These are phyloP conservation scores for Trametes cubensis DNA, from an alignment of 768 basidiomycete species.

Conservation along the genomic window DNA sequence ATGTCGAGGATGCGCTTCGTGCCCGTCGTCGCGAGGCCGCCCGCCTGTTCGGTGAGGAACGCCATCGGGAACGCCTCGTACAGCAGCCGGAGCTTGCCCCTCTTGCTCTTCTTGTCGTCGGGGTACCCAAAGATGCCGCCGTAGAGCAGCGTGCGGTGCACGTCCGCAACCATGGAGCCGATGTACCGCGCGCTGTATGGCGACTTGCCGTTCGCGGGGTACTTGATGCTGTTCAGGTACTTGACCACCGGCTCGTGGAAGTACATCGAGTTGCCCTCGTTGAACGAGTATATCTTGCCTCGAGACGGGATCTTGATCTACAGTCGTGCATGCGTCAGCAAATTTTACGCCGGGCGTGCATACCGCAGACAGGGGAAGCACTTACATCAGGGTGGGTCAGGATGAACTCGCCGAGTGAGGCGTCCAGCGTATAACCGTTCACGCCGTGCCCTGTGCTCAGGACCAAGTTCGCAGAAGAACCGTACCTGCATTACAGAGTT, in stretches of 20 bases:
- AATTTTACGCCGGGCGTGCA: background rate
- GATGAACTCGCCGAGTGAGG: slow-evolving; percentile 95
- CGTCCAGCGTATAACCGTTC: slow-evolving; percentile 97
- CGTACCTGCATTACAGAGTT: slow-evolving; percentile 55
- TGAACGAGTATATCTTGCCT: slow-evolving; percentile 99
- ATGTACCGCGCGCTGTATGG: slow-evolving; percentile 95
- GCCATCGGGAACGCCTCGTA: slow-evolving; percentile 99
- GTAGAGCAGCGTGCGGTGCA: slow-evolving; percentile 93
- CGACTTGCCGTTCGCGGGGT: slow-evolving; percentile 71
- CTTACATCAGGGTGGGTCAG: slow-evolving; percentile 93
- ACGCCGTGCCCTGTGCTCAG: slow-evolving; percentile 94
- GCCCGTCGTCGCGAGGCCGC: slow-evolving; percentile 95
- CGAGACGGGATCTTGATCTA: slow-evolving; percentile 91
- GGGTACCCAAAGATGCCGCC: slow-evolving; percentile 99
- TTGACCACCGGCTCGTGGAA: slow-evolving; percentile 80
- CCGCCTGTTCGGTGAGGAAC: slow-evolving; percentile 93
- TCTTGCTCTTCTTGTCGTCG: slow-evolving; percentile 96
- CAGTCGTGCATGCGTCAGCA: background rate
- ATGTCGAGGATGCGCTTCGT: slow-evolving; percentile 93
- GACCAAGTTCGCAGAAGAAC: slow-evolving; percentile 95
- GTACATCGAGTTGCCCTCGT: slow-evolving; percentile 97
- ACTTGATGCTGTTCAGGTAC: slow-evolving; percentile 92
- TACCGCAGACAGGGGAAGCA: slow-evolving; percentile 14
- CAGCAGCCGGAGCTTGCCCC: slow-evolving; percentile 88
- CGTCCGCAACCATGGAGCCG: slow-evolving; percentile 99